Evolutionary conservation across 2,329 filamentous ascomycete genomes (phyloP).

Genomic region (Neobulgaria alba): DNA sequence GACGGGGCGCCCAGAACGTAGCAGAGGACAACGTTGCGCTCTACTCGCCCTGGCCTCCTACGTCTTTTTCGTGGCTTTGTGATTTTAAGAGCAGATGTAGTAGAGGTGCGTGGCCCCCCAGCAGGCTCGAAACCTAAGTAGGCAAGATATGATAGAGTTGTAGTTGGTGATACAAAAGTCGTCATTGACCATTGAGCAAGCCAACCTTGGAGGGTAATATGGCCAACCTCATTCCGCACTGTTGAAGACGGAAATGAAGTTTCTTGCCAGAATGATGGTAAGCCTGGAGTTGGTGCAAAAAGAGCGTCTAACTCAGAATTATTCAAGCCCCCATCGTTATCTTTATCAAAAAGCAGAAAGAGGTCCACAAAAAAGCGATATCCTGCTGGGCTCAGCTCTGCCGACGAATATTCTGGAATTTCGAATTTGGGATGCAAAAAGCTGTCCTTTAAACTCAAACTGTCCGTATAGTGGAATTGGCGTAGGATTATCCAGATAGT

Average conservation of each 20-base stretch:
- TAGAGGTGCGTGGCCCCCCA: slow-evolving; percentile 66
- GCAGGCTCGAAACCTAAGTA: slow-evolving; percentile 89
- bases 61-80: slow-evolving; percentile 87
- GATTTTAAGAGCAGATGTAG: slow-evolving; percentile 78
- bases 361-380: slow-evolving; percentile 98
- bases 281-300: slow-evolving; percentile 86
- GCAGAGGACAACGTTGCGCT: slow-evolving; percentile 88
- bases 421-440: slow-evolving; percentile 93
- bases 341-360: slow-evolving; percentile 90
- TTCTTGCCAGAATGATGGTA: slow-evolving; percentile 81
- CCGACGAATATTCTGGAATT: slow-evolving; percentile 83
- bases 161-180: slow-evolving; percentile 91
- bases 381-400: slow-evolving; percentile 85
- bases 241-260: slow-evolving; percentile 87
- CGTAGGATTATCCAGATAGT: slow-evolving; percentile 97
- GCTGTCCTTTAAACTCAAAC: slow-evolving; percentile 78
- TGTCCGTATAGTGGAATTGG: slow-evolving; percentile 94
- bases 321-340: slow-evolving; percentile 92
- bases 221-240: slow-evolving; percentile 86
- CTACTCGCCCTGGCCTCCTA: slow-evolving; percentile 72
- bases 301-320: slow-evolving; percentile 75
- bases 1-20: slow-evolving; percentile 81
- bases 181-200: slow-evolving; percentile 99
- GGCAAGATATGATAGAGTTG: slow-evolving; percentile 88
- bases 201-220: slow-evolving; percentile 96